Base-by-base conservation (phyloP, 2,329 filamentous ascomycete genomes). In the Berkeleyomyces rouxiae region DNA sequence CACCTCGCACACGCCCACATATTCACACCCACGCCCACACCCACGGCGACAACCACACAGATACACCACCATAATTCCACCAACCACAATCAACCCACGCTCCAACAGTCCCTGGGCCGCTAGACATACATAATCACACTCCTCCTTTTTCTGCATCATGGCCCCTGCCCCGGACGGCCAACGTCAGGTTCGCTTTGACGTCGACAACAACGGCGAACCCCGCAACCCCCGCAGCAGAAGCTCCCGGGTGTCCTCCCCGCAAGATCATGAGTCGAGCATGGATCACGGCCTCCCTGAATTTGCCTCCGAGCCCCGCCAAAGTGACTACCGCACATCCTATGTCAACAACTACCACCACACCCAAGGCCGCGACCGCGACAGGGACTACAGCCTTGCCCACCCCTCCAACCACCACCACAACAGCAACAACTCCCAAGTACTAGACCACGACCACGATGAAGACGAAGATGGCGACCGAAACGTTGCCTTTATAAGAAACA, bases 121-220 rank as follows among this genome's bases (percentile, higher is more conserved):
- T 31, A 6, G 23, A 23, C 23, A 23, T 23, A 23, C 23, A 23
- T 23, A 23, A 23, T 23, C 39, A 5, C 58, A 31, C 40, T n/a
- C 43, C 33, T 33, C 46, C 16, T 37, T 59, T 59, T 4, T 33
- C 13, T 42, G n/a, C 13, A 59, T 31, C 43, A 46, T 59, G 58
- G 40, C 42, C 31, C 51, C 51, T 37, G 31, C 51, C 7, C 39
- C 33, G 7, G 58, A 46, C 40, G 58, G 58, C 58, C n/a, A 40
- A n/a, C 58, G 58, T 36, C 58, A 59, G 37, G 61, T 62, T 13
- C 51, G 61, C 11, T 62, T 62, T 62, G 49, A 62, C n/a, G n/a
- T 58, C 16, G 61, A 62, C 7, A 23, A 61, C 16, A 47, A 40
- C 23, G 43, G n/a, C n/a, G 61, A 62, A 39, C 16, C 31, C 33